These are phyloP conservation scores for Saturnispora ahearnii DNA, from an alignment of 805 yeast species.

Conservation along the genomic window DNA sequence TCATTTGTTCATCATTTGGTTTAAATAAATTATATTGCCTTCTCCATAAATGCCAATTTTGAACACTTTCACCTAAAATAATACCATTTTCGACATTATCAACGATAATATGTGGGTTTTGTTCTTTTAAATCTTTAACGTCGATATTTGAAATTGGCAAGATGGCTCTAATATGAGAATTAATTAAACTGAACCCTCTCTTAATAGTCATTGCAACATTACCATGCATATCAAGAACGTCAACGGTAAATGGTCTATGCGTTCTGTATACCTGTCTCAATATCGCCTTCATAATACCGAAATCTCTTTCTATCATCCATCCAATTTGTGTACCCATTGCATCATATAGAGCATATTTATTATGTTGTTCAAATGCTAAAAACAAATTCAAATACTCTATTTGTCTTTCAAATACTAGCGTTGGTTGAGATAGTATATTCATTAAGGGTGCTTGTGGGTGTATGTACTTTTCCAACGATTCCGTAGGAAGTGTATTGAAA, in stretches of 20 bases:
- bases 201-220: conserved; percentile 55
- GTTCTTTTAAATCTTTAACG: conserved; percentile 13
- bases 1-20: conserved; percentile 34
- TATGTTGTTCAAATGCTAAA: conserved; percentile 88
- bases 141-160: conserved; percentile 42
- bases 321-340: conserved; percentile 70
- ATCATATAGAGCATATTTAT: conserved; percentile 65
- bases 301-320: conserved; percentile 72
- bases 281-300: conserved; percentile 57
- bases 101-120: conserved; percentile 10
- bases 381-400: conserved; percentile 82
- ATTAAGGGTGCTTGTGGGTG: conserved; percentile 35
- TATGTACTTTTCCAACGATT: neutral
- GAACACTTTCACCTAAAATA: conserved; percentile 76
- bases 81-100: conserved; percentile 34
- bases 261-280: conserved; percentile 75
- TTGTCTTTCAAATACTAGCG: conserved; percentile 78
- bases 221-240: conserved; percentile 57
- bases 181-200: conserved; percentile 81
- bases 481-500: neutral
- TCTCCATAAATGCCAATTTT: conserved; percentile 94
- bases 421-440: conserved; percentile 64
- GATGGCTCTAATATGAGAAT: conserved; percentile 72
- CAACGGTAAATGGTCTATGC: conserved; percentile 80
- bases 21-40: conserved; percentile 75